Evolutionary conservation across 805 yeast genomes (phyloP).

Genomic region (Spencermartinsiella europaea): DNA sequence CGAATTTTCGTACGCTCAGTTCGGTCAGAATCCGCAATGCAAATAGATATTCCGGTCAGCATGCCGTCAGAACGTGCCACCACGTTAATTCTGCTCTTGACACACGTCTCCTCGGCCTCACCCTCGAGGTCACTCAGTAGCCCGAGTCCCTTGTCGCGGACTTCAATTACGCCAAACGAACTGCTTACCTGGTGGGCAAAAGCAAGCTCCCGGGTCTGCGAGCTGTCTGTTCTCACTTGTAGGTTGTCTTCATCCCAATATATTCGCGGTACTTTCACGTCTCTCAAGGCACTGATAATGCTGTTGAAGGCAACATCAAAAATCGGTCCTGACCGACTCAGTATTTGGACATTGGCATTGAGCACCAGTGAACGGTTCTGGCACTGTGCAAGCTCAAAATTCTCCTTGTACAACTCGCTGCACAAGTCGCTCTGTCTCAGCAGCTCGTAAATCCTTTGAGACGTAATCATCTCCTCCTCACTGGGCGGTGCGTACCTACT

Average conservation of each 20-base stretch:
- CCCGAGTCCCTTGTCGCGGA: conserved; percentile 30
- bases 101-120: conserved; percentile 69
- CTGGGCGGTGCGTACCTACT: conserved; percentile 33
- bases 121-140: conserved; percentile 76
- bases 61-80: conserved; percentile 27
- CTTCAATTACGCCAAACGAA: conserved; percentile 53
- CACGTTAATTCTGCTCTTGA: conserved; percentile 49
- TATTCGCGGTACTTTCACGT: conserved; percentile 60
- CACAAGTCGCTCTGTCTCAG: conserved; percentile 40
- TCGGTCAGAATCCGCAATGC: conserved; percentile 9
- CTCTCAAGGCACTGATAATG: conserved; percentile 54
- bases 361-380: conserved; percentile 43
- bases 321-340: conserved; percentile 76
- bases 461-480: conserved; percentile 24
- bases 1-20: conserved; percentile 7
- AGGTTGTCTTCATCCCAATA: conserved; percentile 51
- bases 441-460: conserved; percentile 56
- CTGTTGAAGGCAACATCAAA: conserved; percentile 74
- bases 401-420: conserved; percentile 24
- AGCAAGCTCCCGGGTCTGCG: conserved; percentile 37
- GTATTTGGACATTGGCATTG: conserved; percentile 68
- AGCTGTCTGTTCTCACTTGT: conserved; percentile 50
- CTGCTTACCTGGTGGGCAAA: conserved; percentile 33
- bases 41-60: conserved; percentile 16
- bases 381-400: conserved; percentile 30